Conservation (phyloP, 2,329 filamentous ascomycete species). For the Apiospora aurea region DNA sequence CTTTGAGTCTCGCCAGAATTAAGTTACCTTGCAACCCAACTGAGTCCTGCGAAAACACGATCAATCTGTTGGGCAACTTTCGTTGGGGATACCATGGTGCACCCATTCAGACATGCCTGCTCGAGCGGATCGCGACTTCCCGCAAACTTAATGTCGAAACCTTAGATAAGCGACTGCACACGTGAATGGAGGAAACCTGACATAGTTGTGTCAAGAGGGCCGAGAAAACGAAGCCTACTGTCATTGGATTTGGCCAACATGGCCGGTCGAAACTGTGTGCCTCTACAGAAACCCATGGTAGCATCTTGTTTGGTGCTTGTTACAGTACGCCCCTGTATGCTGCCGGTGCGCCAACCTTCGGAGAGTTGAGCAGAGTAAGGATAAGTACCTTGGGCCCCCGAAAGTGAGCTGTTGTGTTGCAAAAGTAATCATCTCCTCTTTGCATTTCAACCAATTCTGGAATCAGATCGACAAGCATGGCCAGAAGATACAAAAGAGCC, state of each 20-base stretch:
- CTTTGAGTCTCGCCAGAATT: neutral
- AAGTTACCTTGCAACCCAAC: too few species aligned
- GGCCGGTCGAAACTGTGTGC: neutral
- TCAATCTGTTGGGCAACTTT: neutral
- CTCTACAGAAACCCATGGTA: neutral
- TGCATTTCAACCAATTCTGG: too few species aligned
- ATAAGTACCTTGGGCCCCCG: too few species aligned
- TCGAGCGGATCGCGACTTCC: neutral
- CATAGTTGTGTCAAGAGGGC: neutral
- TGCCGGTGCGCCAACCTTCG: too few species aligned
- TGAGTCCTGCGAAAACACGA: too few species aligned
- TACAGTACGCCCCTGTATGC: too few species aligned
- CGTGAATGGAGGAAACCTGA: neutral
- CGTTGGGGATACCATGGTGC: neutral
- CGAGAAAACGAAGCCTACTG: neutral
- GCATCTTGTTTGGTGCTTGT: too few species aligned
- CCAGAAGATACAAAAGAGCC: too few species aligned
- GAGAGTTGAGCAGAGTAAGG: too few species aligned
- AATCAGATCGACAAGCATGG: too few species aligned
- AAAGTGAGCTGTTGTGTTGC: too few species aligned
- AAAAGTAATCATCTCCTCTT: too few species aligned
- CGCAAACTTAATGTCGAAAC: neutral
- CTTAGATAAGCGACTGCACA: neutral
- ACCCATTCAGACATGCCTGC: neutral
- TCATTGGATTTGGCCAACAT: neutral